Base-by-base conservation (phyloP, 2,329 filamentous ascomycete species). In the Claviceps sp. region DNA sequence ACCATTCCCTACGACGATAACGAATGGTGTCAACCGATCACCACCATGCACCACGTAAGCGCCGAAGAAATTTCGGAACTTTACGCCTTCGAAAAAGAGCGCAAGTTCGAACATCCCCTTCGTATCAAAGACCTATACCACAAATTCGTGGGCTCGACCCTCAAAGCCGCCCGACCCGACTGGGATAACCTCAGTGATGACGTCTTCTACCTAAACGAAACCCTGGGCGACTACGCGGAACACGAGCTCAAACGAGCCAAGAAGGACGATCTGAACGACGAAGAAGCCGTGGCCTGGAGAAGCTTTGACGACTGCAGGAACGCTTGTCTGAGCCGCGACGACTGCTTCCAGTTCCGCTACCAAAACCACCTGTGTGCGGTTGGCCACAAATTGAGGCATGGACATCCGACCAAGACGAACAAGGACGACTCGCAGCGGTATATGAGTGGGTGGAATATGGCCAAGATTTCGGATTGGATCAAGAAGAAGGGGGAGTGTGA, bases 1-100 rank as follows among this genome's bases (percentile, higher is more conserved):
- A 76, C 70, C 1, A 60, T 79, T n/a, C 68, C 71, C 1, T 78
- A 70, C 54, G 66, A 67, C 40, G 56, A 63, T 1, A 63, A 62
- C n/a, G 67, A 76, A 55, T 80, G 77, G 76, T 80, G 77, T 60
- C 72, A 78, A 48, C 73, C 76, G 8, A 67, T 78, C 45, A 67
- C 73, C 2, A 78, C 77, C 5, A 78, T 80, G 75, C 75, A 78
- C 59, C 75, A 78, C 60, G 67, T 77, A 55, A 67, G 67, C 20
- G 67, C 70, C 55, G 69, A 76, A 52, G 77, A 79, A 51, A 65
- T 78, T 4, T 72, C 70, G 24, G 65, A 64, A 9, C 67, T 79
- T 42, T 76, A 72, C 69, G 67, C 72, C n/a, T 78, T 72, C 57
- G 77, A 80, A 59, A 66, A 66, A 55, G 61, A 62, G 37, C 67